A percentile compares a stretch with the other conserved stretches of the same genome.
phyloP scores from a whole-genome alignment of 441 rosid species.

The Erysimum pusillum region DNA sequence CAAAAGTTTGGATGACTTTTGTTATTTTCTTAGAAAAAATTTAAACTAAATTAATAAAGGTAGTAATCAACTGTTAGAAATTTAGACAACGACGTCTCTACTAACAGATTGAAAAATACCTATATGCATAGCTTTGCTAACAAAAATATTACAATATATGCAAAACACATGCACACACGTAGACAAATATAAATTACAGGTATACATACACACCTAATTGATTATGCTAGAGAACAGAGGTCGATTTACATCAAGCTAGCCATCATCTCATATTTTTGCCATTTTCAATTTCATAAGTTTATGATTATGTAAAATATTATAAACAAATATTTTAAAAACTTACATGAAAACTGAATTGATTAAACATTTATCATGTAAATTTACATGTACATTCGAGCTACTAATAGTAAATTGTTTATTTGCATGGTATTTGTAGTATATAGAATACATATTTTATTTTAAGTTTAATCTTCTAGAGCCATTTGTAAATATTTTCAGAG shows the following conservation, averaged over 20 bases:
- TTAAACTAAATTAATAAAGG: conserved; percentile 5
- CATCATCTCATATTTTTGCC: not conserved
- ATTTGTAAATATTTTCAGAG: not conserved
- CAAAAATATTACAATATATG: conserved; percentile 8
- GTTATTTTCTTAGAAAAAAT: not conserved
- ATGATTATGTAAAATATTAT: not conserved
- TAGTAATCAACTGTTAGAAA: conserved; percentile 32
- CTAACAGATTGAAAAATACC: conserved; percentile 44
- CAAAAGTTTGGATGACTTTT: conserved; percentile 39
- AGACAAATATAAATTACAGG: not conserved
- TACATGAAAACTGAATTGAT: not conserved
- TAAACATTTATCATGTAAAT: not conserved
- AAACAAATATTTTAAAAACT: not conserved
- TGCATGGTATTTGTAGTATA: not conserved
- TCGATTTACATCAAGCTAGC: not conserved
- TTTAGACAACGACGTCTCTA: conserved; percentile 41
- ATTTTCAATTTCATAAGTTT: not conserved
- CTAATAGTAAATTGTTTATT: not conserved
- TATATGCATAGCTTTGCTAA: conserved; percentile 20
- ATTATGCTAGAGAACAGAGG: conserved; percentile 7
- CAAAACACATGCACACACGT: conserved; percentile 41
- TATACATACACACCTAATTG: not conserved
- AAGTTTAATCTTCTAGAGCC: not conserved
- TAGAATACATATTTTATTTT: not conserved
- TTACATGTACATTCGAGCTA: not conserved